Evolutionary conservation across 495 filamentous ascomycete species (phyloP).

Genomic region (Podospora pseudoanserina): DNA sequence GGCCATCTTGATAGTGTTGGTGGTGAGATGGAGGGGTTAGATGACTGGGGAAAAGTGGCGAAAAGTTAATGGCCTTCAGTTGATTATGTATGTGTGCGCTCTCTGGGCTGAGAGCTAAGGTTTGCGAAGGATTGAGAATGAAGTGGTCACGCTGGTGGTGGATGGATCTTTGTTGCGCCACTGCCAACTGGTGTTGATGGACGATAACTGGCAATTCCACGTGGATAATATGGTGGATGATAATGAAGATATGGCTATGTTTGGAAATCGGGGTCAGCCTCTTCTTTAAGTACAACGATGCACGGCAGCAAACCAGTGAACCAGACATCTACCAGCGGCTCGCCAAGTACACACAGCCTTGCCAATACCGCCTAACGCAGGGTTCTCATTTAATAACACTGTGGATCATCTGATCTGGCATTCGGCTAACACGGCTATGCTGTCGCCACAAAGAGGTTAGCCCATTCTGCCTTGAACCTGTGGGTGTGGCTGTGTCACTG

Average conservation of each 20-base stretch:
- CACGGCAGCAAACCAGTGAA: neutral
- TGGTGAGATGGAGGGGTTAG: neutral
- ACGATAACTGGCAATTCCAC: neutral
- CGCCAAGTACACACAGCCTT: neutral
- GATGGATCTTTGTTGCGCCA: neutral
- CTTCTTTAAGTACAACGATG: neutral
- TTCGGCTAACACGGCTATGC: neutral
- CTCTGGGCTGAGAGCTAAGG: neutral
- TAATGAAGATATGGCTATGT: neutral
- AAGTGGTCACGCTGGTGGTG: neutral
- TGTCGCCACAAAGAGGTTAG: neutral
- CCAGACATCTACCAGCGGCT: neutral
- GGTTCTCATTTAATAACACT: neutral
- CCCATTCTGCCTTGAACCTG: neutral
- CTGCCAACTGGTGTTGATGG: neutral
- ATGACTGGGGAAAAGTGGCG: neutral
- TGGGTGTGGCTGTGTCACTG: neutral
- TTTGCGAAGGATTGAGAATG: neutral
- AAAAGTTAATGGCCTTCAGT: neutral
- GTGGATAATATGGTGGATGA: neutral
- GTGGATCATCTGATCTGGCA: neutral
- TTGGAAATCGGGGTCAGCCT: neutral
- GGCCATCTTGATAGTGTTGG: slow-evolving; percentile 32
- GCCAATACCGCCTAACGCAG: neutral
- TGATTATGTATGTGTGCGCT: neutral